Evolutionary conservation across 108 stramenopile species (phyloP).

Genomic region (Nannochloropsis salina): DNA sequence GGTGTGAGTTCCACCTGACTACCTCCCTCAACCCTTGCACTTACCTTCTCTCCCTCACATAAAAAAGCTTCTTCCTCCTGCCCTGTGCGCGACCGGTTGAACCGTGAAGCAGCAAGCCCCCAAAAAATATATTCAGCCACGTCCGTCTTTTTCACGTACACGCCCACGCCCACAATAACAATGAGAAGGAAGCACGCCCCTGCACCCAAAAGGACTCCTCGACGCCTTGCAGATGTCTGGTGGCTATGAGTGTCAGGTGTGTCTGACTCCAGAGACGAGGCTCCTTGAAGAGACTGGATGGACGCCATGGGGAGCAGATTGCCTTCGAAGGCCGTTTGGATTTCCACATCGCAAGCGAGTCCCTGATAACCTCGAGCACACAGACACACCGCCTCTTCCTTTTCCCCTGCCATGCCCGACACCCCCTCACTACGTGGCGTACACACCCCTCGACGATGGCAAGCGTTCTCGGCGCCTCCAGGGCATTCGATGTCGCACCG

Average conservation of each 20-base stretch:
- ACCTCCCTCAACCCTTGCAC: too few relatives aligned
- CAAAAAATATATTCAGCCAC: background rate
- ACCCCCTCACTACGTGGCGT: background rate
- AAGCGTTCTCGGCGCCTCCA: background rate
- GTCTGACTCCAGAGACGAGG: too few relatives aligned
- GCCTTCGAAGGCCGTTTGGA: background rate
- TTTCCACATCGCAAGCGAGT: background rate
- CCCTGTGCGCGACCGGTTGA: background rate
- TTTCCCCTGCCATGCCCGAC: background rate
- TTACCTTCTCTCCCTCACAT: background rate
- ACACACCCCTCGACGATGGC: background rate
- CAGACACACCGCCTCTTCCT: slow-evolving; percentile 10
- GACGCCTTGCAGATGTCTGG: background rate
- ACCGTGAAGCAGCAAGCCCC: background rate
- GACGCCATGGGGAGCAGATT: too few relatives aligned
- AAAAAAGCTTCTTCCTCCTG: background rate
- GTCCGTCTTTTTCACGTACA: background rate
- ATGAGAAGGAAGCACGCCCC: background rate
- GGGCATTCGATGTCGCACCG: background rate
- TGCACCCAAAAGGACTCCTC: background rate
- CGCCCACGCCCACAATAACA: background rate
- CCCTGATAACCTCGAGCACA: background rate
- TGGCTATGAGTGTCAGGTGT: too few relatives aligned
- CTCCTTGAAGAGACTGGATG: too few relatives aligned
- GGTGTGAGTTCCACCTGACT: too few relatives aligned